Base-by-base conservation (phyloP, 2,329 filamentous ascomycete genomes). In the Xylaria sp. region DNA sequence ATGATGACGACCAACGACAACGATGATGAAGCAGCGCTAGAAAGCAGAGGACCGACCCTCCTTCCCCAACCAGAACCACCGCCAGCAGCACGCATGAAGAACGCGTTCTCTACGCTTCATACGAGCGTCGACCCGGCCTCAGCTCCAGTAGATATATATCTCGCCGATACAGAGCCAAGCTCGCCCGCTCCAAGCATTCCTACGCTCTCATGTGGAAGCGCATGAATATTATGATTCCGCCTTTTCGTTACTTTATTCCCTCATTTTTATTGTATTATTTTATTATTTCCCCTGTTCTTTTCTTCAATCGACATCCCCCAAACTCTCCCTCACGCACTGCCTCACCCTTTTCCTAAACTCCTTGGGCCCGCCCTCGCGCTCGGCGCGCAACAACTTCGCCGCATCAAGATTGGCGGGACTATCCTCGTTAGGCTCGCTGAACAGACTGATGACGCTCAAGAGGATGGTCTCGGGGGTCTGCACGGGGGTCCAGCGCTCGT, bases 401-500 rank as follows among this genome's bases (percentile, higher is more conserved):
- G 96, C 96, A 83, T 98, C 95, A 34, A 98, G 90, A 79, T 99
- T 98, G 59, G 96, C 96, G 0, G 96, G 94, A 75, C 92, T 95
- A 85, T 98, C 96, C 78, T 97, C 94, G 80, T 99, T 99, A 58
- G 96, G 96, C 77, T 92, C 92, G 72, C 93, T 91, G 73, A 99
- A 90, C 84, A 99, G 91, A 80, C 92, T 96, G 79, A 99, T 97
- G 41, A 97, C 94, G 76, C 90, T 94, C 39, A 99, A 83, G 57
- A 99, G 84, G 71, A 99, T 98, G 25, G 94, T 97, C 85, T 98
- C 95, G 63, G 95, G 94, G 13, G 92, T 94, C 82, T 98, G 96
- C 1, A 98, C 95, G 34, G 96, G 96, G 68, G 89, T 92, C 96
- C 96, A 99, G 70, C 96, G 90, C 86, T 99, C 96, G 37, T 89